Evolutionary conservation across 257 asterid genomes (phyloP), one percentile per base, ranked within the genome.

Genomic region (Buddleja alternifolia): DNA sequence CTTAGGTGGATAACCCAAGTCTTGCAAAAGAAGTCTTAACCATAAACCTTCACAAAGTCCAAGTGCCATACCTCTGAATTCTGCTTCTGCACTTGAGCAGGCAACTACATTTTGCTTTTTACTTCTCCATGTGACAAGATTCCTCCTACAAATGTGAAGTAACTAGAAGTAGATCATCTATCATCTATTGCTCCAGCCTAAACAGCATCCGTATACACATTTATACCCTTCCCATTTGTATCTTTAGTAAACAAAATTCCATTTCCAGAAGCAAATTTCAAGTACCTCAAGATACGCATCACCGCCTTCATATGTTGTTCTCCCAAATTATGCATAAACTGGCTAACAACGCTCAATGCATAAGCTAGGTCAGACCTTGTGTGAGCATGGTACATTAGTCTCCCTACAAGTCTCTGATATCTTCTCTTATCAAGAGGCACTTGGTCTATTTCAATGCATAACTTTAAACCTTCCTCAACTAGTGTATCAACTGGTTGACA

Each of bases 31-130:
- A 36, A 61, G 29, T 50, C n/a, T 51, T 9, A 51, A 20, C 56
- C 70, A 71, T 40, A 72, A 46, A 20, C 58, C 16, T 14, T 72
- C 66, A 53, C 77, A 63, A n/a, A 52, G 40, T 63, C 37, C 57
- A 7, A 61, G 21, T 7, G 50, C 11, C 71, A 46, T 44, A 6
- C 73, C 61, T 65, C 67, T 42, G 6, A 15, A 73, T 45, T 73
- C 20, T 11, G 32, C 73, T n/a, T 65, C 54, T 15, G 54, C 61
- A 29, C 73, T 63, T 39, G 73, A 65, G n/a, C 54, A 3, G 0
- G 66, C 60, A 25, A 73, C 67, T 55, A 44, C 53, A 17, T 73
- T 71, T 15, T 53, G n/a, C 20, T 52, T 71, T 19, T 62, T 71
- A 8, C 76, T 70, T 60, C 52, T 70, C 71, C 58, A 34, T 4